Evolutionary conservation across 2,329 filamentous ascomycete genomes (phyloP), one percentile per base, ranked within the genome.

Genomic region (Aspergillus tamarii): DNA sequence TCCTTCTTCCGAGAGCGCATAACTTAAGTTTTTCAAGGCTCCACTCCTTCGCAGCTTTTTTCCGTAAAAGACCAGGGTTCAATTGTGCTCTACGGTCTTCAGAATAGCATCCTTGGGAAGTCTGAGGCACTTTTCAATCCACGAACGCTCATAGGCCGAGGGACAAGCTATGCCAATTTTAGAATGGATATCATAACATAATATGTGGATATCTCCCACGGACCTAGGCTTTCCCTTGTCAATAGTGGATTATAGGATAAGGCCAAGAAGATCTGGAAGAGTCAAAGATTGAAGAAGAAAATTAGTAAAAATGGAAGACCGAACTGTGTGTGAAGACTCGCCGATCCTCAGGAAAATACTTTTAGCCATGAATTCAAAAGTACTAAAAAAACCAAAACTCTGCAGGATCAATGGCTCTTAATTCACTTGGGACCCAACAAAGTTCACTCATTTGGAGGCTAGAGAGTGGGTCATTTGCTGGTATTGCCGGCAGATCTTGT

Each of bases 401-500:
- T 23, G 45, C 23, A 14, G n/a, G 21, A 28, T 23, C 10, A 26
- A 48, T 3, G 45, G 45, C 39, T 41, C 39, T 41, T 23, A 43
- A 46, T 46, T 46, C n/a, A 16, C 39, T 9, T 41, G 11, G 43
- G 23, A 23, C 16, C 32, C 30, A 54, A 34, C 50, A 32, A 32
- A 21, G 50, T 34, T 53, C 30, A 26, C 16, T 32, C 8, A 5
- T 4, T 34, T 30, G 30, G 50, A 34, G 28, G 8, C 28, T 36
- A 21, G 52, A 54, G 10, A 54, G 52, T 54, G 52, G 52, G 52
- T 54, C 52, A 23, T 28, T 21, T 1, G 12, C 10, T 34, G 30
- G 28, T 54, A 54, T 36, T 54, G 52, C 52, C 52, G 52, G 52
- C 52, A 21, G 52, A 54, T 54, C 52, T 54, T 54, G 52, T 21